Conservation (phyloP, 163 green algal species). For the Coccomyxa subellipsoidea region DNA sequence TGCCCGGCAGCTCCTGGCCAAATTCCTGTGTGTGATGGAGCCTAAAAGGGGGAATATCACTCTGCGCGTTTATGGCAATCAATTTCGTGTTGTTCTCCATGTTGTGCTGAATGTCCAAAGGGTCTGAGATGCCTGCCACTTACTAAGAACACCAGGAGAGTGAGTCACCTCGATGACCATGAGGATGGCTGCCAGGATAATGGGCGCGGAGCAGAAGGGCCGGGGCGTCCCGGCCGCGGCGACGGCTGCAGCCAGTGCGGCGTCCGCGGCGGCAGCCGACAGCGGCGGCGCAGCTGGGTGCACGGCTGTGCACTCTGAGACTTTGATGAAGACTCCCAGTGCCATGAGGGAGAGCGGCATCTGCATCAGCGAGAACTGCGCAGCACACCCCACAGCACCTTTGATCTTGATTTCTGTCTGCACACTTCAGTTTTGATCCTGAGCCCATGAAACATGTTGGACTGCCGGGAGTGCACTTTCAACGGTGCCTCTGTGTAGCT, state of each 20-base stretch:
- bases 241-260: not conserved
- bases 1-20: no score
- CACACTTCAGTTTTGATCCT: no score
- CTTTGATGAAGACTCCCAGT: not conserved
- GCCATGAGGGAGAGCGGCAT: slow-evolving; percentile 1
- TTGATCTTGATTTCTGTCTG: no score
- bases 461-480: no score
- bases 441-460: no score
- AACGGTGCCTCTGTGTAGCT: no score
- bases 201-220: not conserved
- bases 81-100: no score
- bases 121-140: no score
- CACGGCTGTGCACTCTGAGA: not conserved
- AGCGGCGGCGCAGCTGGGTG: not conserved
- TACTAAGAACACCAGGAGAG: not conserved
- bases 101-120: no score
- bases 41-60: no score
- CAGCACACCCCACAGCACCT: not conserved
- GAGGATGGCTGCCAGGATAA: not conserved
- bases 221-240: not conserved
- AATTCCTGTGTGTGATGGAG: no score
- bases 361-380: not conserved
- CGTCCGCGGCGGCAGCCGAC: not conserved
- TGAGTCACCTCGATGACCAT: not conserved
- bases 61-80: no score